Percentiles rank a stretch among this genome's conserved stretches.
Conservation (phyloP, 2,329 filamentous ascomycete genomes). For the Scleromitrula shiraiana region DNA sequence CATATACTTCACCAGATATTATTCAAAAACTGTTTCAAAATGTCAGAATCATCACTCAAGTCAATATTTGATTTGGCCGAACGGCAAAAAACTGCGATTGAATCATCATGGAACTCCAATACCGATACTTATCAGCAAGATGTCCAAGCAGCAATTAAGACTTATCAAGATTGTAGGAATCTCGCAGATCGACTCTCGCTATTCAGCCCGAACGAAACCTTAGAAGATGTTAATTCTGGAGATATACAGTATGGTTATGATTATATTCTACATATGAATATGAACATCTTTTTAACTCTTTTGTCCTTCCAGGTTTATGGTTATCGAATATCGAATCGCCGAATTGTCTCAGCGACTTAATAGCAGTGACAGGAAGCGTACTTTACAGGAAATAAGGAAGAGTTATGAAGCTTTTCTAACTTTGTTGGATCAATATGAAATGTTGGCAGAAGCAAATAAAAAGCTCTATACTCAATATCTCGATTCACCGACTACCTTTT, state of each 20-base stretch:
- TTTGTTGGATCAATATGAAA: constrained; percentile 68
- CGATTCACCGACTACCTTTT: constrained; percentile 65
- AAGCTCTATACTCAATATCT: constrained; percentile 65
- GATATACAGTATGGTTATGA: constrained; percentile 58
- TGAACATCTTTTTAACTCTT: background rate
- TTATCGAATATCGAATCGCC: constrained; percentile 69
- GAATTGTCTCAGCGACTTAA: constrained; percentile 67
- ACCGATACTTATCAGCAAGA: constrained; percentile 59
- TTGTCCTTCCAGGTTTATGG: constrained; percentile 49
- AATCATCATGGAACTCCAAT: constrained; percentile 56
- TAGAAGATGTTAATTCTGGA: constrained; percentile 80
- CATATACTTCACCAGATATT: background rate
- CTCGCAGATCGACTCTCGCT: constrained; percentile 65
- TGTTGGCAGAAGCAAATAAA: constrained; percentile 57
- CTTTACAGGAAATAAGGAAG: constrained; percentile 55
- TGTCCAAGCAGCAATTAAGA: constrained; percentile 56
- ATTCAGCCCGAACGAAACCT: constrained; percentile 82
- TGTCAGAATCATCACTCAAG: constrained; percentile 39
- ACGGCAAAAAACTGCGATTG: constrained; percentile 46
- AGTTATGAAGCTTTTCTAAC: constrained; percentile 74
- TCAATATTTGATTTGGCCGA: constrained; percentile 48
- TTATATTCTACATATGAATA: background rate
- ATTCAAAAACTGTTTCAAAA: constrained; percentile 27
- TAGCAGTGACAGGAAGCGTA: constrained; percentile 49
- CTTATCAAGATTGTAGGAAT: constrained; percentile 65